A percentile compares a stretch with the other conserved stretches of the same genome.
These are phyloP conservation scores for Carex sylvatica DNA, from an alignment of 202 grass and related monocot genomes.

Conservation along the genomic window DNA sequence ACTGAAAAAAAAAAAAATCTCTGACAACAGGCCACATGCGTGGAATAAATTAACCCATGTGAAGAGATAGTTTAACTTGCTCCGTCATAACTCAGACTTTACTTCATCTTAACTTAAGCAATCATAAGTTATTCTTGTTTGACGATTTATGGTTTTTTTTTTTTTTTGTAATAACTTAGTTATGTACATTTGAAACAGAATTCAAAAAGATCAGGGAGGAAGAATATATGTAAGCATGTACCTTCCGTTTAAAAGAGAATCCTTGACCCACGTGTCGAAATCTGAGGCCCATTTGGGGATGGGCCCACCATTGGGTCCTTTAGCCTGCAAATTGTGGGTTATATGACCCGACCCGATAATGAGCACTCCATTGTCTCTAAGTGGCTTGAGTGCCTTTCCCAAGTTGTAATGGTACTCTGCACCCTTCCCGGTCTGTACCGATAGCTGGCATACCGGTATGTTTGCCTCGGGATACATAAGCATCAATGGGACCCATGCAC, in stretches of 20 bases:
- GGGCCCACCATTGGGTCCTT: slow-evolving; percentile 14
- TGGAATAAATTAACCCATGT: too few species aligned
- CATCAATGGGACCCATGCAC: slow-evolving; percentile 73
- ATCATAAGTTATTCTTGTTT: too few species aligned
- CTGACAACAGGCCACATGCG: too few species aligned
- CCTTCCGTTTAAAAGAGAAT: slow-evolving; percentile 56
- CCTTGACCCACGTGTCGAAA: slow-evolving; percentile 76
- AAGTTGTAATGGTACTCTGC: slow-evolving; percentile 74
- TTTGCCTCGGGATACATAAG: slow-evolving; percentile 77
- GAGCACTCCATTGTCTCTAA: slow-evolving; percentile 57
- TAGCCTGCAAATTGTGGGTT: slow-evolving; percentile 63
- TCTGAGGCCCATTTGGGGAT: slow-evolving; percentile 50
- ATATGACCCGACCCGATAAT: slow-evolving; percentile 74
- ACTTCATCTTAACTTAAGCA: too few species aligned
- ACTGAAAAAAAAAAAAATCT: too few species aligned
- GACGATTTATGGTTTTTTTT: neutral
- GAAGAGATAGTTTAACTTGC: too few species aligned
- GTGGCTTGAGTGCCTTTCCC: slow-evolving; percentile 48
- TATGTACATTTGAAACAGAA: neutral
- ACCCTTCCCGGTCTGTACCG: slow-evolving; percentile 52
- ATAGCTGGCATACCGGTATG: slow-evolving; percentile 83
- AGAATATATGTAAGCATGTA: slow-evolving; percentile 7
- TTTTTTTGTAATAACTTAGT: too few species aligned
- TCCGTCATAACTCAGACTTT: too few species aligned
- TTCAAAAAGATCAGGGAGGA: neutral